Evolutionary conservation across 2,329 filamentous ascomycete species (phyloP).

Genomic region (Pseudomassariella vexata): DNA sequence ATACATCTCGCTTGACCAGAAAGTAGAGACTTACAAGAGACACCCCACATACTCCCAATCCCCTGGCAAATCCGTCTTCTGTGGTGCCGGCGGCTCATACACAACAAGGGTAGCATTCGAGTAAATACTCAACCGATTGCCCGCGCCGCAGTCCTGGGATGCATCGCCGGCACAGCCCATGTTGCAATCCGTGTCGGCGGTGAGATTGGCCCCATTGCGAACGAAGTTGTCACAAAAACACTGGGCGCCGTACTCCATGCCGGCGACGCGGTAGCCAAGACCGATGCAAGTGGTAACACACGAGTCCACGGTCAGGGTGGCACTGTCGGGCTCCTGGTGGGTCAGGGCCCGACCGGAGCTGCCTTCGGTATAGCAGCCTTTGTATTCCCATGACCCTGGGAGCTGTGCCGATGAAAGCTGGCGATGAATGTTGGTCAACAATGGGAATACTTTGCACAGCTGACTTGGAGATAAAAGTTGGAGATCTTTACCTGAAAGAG

Average conservation of each 20-base stretch:
- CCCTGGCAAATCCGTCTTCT: constrained; percentile 9
- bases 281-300: constrained; percentile 16
- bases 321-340: constrained; percentile 14
- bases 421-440: no score
- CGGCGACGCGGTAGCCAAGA: constrained; percentile 21
- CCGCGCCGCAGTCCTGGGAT: constrained; percentile 16
- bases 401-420: no score
- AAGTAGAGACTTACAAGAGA: constrained; percentile 9
- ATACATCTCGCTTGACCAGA: no score
- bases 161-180: constrained; percentile 17
- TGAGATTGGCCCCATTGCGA: constrained; percentile 14
- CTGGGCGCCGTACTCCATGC: constrained; percentile 26
- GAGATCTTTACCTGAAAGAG: no score
- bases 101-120: constrained; percentile 13
- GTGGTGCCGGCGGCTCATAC: constrained; percentile 11
- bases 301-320: constrained; percentile 14
- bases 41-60: constrained; percentile 17
- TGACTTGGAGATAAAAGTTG: no score
- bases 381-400: constrained; percentile 13
- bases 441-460: no score
- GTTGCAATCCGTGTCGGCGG: constrained; percentile 14
- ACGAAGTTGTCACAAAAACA: constrained; percentile 22
- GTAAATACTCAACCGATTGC: constrained; percentile 16
- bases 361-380: constrained; percentile 16
- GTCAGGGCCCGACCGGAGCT: constrained; percentile 11